These are phyloP conservation scores for Linnemannia schmuckeri DNA, from an alignment of 192 early-diverging fungal species.

Conservation along the genomic window DNA sequence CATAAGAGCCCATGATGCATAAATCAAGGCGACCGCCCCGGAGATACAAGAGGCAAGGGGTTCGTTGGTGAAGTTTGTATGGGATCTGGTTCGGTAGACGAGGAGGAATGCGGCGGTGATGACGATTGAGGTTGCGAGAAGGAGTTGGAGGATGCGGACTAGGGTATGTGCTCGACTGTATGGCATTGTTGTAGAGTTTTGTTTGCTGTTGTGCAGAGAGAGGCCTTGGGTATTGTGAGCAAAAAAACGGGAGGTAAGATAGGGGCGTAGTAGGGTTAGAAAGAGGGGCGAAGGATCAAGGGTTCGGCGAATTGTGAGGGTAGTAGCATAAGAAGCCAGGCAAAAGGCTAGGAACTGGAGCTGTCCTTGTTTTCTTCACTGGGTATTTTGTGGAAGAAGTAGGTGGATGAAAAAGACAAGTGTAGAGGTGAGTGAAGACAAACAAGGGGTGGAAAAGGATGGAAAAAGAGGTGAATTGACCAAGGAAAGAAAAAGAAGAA, in stretches of 20 bases:
- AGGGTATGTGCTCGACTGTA: slow-evolving; percentile 22
- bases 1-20: slow-evolving; percentile 31
- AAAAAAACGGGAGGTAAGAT: not conserved
- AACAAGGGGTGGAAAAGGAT: not conserved
- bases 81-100: slow-evolving; percentile 25
- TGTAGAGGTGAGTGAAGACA: not conserved
- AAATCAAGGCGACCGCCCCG: slow-evolving; percentile 40
- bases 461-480: not conserved
- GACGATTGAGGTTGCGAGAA: slow-evolving; percentile 24
- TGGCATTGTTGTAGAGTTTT: slow-evolving; percentile 2
- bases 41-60: slow-evolving; percentile 37
- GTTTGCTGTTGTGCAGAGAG: not conserved
- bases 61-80: slow-evolving; percentile 44
- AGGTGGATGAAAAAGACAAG: not conserved
- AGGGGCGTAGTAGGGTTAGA: not conserved
- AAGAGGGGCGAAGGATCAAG: not conserved
- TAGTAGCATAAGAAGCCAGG: not conserved
- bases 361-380: not conserved
- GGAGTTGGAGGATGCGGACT: slow-evolving; percentile 27
- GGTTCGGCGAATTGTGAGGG: not conserved
- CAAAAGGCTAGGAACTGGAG: not conserved
- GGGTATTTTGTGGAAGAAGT: not conserved
- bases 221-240: not conserved
- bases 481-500: no score
- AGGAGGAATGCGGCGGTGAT: slow-evolving; percentile 38